Evolutionary conservation across 306 rosid species (phyloP), one percentile per base, ranked within the genome.

Genomic region (Alnus glutinosa): DNA sequence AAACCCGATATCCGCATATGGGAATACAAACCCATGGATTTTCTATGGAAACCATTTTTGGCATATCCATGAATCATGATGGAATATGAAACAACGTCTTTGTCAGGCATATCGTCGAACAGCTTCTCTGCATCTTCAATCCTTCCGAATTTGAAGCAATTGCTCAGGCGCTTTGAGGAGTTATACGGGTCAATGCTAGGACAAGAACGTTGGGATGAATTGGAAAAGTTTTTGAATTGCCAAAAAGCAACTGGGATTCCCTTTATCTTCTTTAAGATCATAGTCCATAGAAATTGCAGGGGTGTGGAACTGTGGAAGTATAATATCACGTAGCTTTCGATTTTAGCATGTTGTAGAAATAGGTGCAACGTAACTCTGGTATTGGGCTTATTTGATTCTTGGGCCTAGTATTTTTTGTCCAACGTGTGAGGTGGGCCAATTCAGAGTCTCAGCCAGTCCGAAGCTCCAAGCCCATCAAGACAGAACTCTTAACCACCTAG

Each of bases 41-140:
- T 37, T 1, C 5, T 9, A 50, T 11, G 55, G n/a, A 34, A 54
- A 13, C 80, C 74, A 23, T 68, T 58, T 59, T 75, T 77, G 18
- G 74, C 63, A 77, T 67, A 54, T 16, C 75, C 75, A 52, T 67
- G 75, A 77, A 77, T 52, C 80, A 77, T 67, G 19, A 77, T 54
- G 44, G 80, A 67, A 54, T 68, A 77, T 18, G 55, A 48, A 55
- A 77, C 80, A 68, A 66, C 66, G 54, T 67, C 71, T 52, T 59
- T 77, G 2, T 67, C 15, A 13, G 67, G 80, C 32, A 68, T 77
- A 50, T 37, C 66, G 39, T 68, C 80, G 13, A 77, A 77, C 80
- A 77, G 2, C 30, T 77, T 52, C 74, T 67, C 74, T 11, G 68
- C 80, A 68, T 77, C 66, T 55, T 54, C 30, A 51, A 77, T 59